Evolutionary conservation across 495 filamentous ascomycete species (phyloP).

Genomic region (Lasiosphaeria hispida): DNA sequence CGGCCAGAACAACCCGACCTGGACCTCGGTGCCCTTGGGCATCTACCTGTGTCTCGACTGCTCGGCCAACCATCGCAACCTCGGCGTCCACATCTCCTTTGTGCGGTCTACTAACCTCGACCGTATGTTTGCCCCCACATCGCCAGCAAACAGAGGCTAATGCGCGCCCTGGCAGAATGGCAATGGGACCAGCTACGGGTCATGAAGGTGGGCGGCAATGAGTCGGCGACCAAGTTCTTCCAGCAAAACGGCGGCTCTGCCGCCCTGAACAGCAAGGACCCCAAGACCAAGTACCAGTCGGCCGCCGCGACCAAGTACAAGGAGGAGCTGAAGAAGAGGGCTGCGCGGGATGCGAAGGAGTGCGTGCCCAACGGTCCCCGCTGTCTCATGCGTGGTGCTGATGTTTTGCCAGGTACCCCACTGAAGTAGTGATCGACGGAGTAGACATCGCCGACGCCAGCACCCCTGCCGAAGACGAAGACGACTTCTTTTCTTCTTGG

Average conservation of each 20-base stretch:
- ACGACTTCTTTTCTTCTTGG: constrained; percentile 99
- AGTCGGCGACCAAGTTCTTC: constrained; percentile 97
- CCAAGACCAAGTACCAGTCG: constrained; percentile 93
- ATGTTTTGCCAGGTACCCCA: constrained; percentile 62
- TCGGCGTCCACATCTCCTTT: constrained; percentile 95
- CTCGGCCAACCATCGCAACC: constrained; percentile 85
- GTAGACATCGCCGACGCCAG: constrained; percentile 60
- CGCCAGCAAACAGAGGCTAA: not conserved
- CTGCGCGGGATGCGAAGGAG: constrained; percentile 76
- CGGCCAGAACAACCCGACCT: constrained; percentile 92
- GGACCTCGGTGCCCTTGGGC: constrained; percentile 94
- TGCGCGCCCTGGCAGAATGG: constrained; percentile 67
- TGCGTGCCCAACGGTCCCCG: constrained; percentile 39
- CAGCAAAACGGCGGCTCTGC: constrained; percentile 92
- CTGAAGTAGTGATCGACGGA: constrained; percentile 81
- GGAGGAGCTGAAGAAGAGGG: constrained; percentile 84
- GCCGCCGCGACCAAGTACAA: constrained; percentile 92
- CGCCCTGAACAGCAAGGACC: constrained; percentile 90
- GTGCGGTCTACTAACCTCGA: constrained; percentile 97
- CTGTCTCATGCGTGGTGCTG: constrained; percentile 9
- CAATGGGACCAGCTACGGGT: constrained; percentile 96
- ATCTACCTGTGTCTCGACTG: constrained; percentile 99
- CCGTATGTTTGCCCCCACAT: constrained; percentile 58
- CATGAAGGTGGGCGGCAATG: constrained; percentile 99
- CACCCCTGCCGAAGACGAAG: constrained; percentile 77